phyloP scores from a whole-genome alignment of 1,139 yeast species.

The Blastobotrys buckinghamii region DNA sequence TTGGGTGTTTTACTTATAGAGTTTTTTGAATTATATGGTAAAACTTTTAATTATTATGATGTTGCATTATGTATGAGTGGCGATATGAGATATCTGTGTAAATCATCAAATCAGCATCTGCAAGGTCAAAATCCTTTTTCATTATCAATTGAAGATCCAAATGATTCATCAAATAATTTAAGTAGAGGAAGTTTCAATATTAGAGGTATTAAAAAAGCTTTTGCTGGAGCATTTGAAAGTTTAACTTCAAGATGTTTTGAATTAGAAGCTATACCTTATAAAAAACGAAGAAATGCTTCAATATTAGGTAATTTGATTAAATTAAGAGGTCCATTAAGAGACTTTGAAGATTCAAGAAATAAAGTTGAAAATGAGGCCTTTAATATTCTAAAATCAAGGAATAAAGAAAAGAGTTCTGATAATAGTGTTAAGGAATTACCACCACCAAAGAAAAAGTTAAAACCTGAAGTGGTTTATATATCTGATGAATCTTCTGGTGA shows the following conservation, averaged over 20 bases:
- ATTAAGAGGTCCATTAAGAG: conserved; percentile 69
- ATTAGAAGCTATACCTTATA: conserved; percentile 51
- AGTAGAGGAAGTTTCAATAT: conserved; percentile 82
- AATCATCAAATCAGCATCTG: conserved; percentile 49
- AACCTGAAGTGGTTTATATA: conserved; percentile 9
- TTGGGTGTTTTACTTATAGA: conserved; percentile 86
- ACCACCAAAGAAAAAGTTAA: conserved; percentile 1
- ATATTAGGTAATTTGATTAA: conserved; percentile 77
- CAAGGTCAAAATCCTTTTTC: conserved; percentile 52
- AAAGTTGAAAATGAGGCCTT: conserved; percentile 11
- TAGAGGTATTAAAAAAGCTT: conserved; percentile 75
- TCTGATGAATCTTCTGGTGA: conserved; percentile 9
- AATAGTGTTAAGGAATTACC: not conserved
- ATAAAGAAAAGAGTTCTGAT: not conserved
- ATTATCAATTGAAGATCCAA: conserved; percentile 85
- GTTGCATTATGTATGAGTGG: conserved; percentile 43
- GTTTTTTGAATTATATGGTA: conserved; percentile 92
- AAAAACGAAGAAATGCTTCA: conserved; percentile 63
- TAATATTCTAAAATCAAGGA: conserved; percentile 1
- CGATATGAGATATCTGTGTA: conserved; percentile 50
- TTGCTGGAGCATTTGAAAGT: conserved; percentile 86
- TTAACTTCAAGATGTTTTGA: conserved; percentile 42
- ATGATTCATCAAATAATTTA: conserved; percentile 74
- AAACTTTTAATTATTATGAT: conserved; percentile 80
- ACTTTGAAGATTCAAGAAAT: conserved; percentile 70